These are phyloP conservation scores for Sungouiella blattae DNA, from an alignment of 805 yeast species.

Conservation along the genomic window DNA sequence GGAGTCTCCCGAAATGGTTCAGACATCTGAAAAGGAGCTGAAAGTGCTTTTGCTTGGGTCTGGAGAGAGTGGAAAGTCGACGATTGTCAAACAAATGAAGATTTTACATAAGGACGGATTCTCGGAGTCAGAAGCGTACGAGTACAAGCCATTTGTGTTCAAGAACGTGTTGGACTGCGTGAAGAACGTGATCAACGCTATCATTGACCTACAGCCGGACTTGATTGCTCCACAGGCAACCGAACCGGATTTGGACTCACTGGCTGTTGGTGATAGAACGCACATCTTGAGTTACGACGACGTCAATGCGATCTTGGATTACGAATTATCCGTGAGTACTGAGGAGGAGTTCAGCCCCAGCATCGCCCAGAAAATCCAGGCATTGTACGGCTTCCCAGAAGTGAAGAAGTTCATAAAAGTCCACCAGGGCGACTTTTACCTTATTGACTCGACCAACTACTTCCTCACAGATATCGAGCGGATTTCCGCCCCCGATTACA, in stretches of 20 bases:
- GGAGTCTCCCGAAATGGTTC: conserved; percentile 5
- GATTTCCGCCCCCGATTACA: conserved; percentile 55
- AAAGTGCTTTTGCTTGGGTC: conserved; percentile 81
- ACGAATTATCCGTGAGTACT: conserved; percentile 52
- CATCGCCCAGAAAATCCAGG: conserved; percentile 46
- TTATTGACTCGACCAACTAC: conserved; percentile 81
- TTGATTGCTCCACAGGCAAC: conserved; percentile 24
- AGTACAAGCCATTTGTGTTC: conserved; percentile 75
- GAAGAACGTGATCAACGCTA: conserved; percentile 64
- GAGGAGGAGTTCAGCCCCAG: conserved; percentile 48
- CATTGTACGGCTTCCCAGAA: conserved; percentile 54
- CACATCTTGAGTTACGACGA: conserved; percentile 31
- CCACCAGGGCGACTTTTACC: conserved; percentile 68
- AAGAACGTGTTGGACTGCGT: conserved; percentile 77
- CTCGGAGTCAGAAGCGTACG: conserved; percentile 63
- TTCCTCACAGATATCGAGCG: conserved; percentile 67
- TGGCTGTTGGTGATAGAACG: conserved; percentile 8
- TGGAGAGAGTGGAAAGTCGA: conserved; percentile 83
- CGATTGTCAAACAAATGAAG: conserved; percentile 79
- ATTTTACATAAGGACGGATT: conserved; percentile 72
- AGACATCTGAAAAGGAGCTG: conserved; percentile 41
- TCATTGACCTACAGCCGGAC: conserved; percentile 47
- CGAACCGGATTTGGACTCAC: conserved; percentile 1
- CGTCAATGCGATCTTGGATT: conserved; percentile 41
- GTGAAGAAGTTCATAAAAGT: conserved; percentile 55